phyloP scores from a whole-genome alignment of 2,329 filamentous ascomycete genomes.

The Microthyrium microscopicum region DNA sequence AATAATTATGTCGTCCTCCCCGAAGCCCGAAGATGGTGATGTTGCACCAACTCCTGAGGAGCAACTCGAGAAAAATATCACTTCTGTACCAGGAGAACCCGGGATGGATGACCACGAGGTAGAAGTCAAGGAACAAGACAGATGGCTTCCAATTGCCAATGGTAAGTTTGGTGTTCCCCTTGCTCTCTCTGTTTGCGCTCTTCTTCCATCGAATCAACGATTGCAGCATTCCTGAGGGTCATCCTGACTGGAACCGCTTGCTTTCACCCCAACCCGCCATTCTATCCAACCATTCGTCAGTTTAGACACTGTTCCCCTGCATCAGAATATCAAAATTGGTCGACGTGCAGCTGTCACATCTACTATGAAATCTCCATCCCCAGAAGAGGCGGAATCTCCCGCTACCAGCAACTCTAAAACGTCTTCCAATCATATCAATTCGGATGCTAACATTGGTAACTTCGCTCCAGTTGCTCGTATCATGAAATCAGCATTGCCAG shows the following conservation, averaged over 20 bases:
- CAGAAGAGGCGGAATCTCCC: neutral
- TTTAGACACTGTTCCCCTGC: constrained; percentile 5
- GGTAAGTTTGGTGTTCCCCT: constrained; percentile 50
- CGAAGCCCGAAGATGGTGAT: constrained; percentile 76
- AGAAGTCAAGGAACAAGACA: constrained; percentile 98
- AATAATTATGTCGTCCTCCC: constrained; percentile 87
- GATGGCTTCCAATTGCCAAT: constrained; percentile 99
- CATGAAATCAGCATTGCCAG: constrained; percentile 94
- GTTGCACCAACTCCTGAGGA: constrained; percentile 59
- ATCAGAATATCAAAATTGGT: constrained; percentile 14
- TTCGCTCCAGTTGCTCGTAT: constrained; percentile 94
- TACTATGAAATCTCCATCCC: constrained; percentile 24
- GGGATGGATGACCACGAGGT: constrained; percentile 75
- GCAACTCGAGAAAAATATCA: constrained; percentile 52
- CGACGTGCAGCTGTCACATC: constrained; percentile 21
- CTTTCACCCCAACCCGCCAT: too few species aligned
- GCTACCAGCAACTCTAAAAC: neutral
- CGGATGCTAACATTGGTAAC: constrained; percentile 85
- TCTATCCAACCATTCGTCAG: constrained; percentile 3
- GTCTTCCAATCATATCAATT: constrained; percentile 13
- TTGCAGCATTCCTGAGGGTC: constrained; percentile 14
- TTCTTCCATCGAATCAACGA: constrained; percentile 18
- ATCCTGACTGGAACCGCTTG: constrained; percentile 34
- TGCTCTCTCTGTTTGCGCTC: constrained; percentile 20
- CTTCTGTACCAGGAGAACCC: constrained; percentile 54